Conservation (phyloP, 768 basidiomycete species). For the Hemileccinum impolitum region DNA sequence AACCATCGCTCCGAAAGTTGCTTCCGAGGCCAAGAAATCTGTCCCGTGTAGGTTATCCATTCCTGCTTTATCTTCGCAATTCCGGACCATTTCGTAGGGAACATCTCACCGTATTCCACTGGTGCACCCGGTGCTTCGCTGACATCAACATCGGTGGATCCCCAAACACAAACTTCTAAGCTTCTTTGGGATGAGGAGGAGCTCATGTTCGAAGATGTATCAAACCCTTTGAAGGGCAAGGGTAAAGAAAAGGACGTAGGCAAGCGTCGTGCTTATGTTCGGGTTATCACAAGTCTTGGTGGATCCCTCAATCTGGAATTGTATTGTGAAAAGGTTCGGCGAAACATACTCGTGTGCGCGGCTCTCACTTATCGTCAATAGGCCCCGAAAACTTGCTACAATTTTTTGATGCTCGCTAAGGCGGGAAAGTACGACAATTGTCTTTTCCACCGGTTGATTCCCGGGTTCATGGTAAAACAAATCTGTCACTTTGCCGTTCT, state of each 20-base stretch:
- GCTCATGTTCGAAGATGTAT: slow-evolving; percentile 94
- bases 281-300: slow-evolving; percentile 93
- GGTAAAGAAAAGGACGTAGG: slow-evolving; percentile 93
- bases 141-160: slow-evolving; percentile 88
- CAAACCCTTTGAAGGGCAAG: slow-evolving; percentile 75
- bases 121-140: slow-evolving; percentile 90
- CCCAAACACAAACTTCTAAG: slow-evolving; percentile 61
- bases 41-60: slow-evolving; percentile 57
- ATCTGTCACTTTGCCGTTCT: neutral
- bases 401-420: slow-evolving; percentile 91
- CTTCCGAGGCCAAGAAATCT: slow-evolving; percentile 45
- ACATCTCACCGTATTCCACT: slow-evolving; percentile 86
- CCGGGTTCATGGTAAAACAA: slow-evolving; percentile 83
- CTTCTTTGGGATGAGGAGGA: slow-evolving; percentile 99
- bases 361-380: slow-evolving; percentile 26
- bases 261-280: slow-evolving; percentile 89
- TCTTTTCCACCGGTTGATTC: slow-evolving; percentile 89
- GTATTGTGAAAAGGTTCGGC: slow-evolving; percentile 77
- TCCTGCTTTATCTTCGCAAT: neutral
- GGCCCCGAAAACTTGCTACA: slow-evolving; percentile 99
- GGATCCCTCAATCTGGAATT: slow-evolving; percentile 81
- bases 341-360: neutral
- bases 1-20: slow-evolving; percentile 28
- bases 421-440: slow-evolving; percentile 88
- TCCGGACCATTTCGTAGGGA: slow-evolving; percentile 50